Conservation (phyloP, 305 asterid genomes). For the Solanum hybrid region DNA sequence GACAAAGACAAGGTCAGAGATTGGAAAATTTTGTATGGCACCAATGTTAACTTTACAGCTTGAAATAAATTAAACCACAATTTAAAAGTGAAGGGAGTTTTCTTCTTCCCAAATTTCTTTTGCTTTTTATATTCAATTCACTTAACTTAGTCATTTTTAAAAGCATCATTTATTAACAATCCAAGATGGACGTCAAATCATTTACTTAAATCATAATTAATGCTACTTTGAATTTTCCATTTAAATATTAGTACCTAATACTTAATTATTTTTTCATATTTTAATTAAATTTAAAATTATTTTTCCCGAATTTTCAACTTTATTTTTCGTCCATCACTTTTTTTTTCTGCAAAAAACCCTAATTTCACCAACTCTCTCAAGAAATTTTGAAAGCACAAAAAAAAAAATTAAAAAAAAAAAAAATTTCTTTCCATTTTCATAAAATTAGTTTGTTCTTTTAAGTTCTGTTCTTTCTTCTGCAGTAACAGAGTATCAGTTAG, state of each 20-base stretch:
- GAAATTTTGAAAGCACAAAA: neutral
- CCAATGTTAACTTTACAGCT: slow-evolving; percentile 79
- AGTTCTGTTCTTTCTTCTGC: slow-evolving; percentile 26
- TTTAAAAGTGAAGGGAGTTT: slow-evolving; percentile 17
- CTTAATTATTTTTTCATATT: slow-evolving; percentile 24
- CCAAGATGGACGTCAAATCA: slow-evolving; percentile 86
- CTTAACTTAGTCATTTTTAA: slow-evolving; percentile 36
- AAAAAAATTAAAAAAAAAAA: neutral
- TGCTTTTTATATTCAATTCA: slow-evolving; percentile 27
- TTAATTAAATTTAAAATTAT: slow-evolving; percentile 31
- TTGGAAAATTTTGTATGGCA: slow-evolving; percentile 37
- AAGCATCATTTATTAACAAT: slow-evolving; percentile 43
- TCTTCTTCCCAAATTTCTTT: slow-evolving; percentile 18
- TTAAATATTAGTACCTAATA: slow-evolving; percentile 45
- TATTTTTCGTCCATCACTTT: slow-evolving; percentile 25
- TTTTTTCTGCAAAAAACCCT: slow-evolving; percentile 51
- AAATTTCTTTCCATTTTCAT: slow-evolving; percentile 7
- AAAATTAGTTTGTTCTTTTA: slow-evolving; percentile 15
- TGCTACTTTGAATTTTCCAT: slow-evolving; percentile 58
- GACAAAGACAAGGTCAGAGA: slow-evolving; percentile 72
- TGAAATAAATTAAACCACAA: slow-evolving; percentile 33
- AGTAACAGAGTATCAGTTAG: slow-evolving; percentile 27
- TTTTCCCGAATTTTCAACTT: slow-evolving; percentile 22
- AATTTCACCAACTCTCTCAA: slow-evolving; percentile 30
- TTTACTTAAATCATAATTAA: slow-evolving; percentile 77